These are phyloP conservation scores for Phytophthora sojae DNA, from an alignment of 352 stramenopile species.

Conservation along the genomic window DNA sequence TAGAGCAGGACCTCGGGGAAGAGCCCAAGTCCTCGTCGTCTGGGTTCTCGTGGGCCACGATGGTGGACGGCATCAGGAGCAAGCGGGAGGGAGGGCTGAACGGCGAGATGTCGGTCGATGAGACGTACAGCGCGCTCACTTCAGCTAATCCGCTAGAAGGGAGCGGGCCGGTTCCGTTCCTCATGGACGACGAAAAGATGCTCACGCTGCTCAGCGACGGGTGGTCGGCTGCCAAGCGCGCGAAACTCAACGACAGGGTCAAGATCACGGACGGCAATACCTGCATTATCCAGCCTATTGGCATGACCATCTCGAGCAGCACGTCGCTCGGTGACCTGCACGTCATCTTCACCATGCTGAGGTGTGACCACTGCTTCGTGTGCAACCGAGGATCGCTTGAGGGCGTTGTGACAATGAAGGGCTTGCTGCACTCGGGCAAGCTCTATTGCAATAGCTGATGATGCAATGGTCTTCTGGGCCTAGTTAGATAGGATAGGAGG, in stretches of 20 bases:
- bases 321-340: conserved; percentile 82
- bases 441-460: conserved; percentile 24
- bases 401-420: conserved; percentile 79
- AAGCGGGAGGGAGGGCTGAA: conserved; percentile 59
- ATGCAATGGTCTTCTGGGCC: no score
- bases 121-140: conserved; percentile 61
- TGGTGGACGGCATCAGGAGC: conserved; percentile 52
- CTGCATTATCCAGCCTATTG: conserved; percentile 68
- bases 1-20: conserved; percentile 68
- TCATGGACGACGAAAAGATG: conserved; percentile 85
- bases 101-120: conserved; percentile 54
- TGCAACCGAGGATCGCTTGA: conserved; percentile 76
- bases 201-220: conserved; percentile 63
- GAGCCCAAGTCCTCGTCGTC: conserved; percentile 40
- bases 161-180: conserved; percentile 50
- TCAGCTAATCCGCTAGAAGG: conserved; percentile 21
- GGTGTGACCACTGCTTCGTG: conserved; percentile 85
- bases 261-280: conserved; percentile 66
- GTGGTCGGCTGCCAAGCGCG: conserved; percentile 59
- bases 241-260: conserved; percentile 50
- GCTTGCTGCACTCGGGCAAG: conserved; percentile 59
- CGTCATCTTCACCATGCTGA: conserved; percentile 90
- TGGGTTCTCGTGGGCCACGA: conserved; percentile 56
- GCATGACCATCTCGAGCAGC: conserved; percentile 73
- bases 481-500: no score